Conservation (phyloP, 176 grass and related monocot genomes). For the Avena eriantha region DNA sequence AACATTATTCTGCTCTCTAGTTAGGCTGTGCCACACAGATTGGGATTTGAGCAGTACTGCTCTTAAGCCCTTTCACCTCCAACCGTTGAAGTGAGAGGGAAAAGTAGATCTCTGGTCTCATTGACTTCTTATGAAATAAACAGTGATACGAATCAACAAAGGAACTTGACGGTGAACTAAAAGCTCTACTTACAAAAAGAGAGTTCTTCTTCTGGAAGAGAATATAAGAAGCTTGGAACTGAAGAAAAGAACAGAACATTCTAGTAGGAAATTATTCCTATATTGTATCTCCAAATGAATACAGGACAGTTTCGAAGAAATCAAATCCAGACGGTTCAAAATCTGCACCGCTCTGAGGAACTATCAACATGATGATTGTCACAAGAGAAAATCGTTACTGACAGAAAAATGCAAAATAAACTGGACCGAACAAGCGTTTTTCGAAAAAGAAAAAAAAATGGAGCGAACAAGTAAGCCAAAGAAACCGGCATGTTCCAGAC, state of each 20-base stretch:
- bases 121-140: neutral
- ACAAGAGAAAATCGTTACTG: neutral
- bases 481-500: neutral
- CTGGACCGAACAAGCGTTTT: conserved; percentile 11
- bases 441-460: neutral
- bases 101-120: conserved; percentile 27
- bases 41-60: neutral
- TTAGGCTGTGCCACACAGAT: neutral
- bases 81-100: neutral
- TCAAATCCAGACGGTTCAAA: conserved; percentile 5
- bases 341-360: conserved; percentile 1
- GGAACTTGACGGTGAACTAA: conserved; percentile 1
- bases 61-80: conserved; percentile 37
- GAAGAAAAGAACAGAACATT: neutral
- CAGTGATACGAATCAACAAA: conserved; percentile 12
- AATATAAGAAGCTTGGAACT: conserved; percentile 32
- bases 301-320: neutral
- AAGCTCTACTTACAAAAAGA: neutral
- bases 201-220: neutral
- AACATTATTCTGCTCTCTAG: conserved; percentile 19
- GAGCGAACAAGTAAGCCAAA: conserved; percentile 16
- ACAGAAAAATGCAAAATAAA: neutral
- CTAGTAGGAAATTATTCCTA: neutral
- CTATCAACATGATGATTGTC: neutral
- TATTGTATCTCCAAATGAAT: neutral